phyloP scores from a whole-genome alignment of 805 yeast species.

The Tanozyma kutaoensis region DNA sequence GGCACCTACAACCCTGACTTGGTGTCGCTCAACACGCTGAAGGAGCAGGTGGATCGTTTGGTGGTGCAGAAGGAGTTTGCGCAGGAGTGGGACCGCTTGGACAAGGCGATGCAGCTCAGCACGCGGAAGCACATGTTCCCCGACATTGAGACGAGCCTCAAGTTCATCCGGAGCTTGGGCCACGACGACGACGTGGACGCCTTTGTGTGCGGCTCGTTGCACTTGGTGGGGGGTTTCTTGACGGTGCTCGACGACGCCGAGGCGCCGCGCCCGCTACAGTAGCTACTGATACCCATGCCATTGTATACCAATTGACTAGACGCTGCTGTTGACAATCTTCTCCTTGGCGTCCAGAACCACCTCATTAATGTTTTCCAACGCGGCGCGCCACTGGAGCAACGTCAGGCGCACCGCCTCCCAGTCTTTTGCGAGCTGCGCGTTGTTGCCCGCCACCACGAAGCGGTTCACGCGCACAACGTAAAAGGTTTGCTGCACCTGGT shows the following conservation, averaged over 20 bases:
- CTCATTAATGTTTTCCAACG: conserved; percentile 27
- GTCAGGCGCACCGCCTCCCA: conserved; percentile 23
- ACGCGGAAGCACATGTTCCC: conserved; percentile 39
- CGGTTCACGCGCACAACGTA: conserved; percentile 26
- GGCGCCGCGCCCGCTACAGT: no score
- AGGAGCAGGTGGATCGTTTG: conserved; percentile 65
- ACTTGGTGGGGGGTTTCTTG: conserved; percentile 86
- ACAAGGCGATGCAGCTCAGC: conserved; percentile 13
- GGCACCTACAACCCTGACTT: conserved; percentile 75
- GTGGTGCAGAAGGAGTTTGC: conserved; percentile 70
- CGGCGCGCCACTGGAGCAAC: conserved; percentile 23
- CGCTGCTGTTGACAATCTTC: conserved; percentile 18
- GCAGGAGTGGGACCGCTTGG: conserved; percentile 49
- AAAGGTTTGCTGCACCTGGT: conserved; percentile 27
- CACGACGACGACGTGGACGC: conserved; percentile 39
- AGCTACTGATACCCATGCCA: no score
- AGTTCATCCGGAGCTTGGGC: conserved; percentile 34
- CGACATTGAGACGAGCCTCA: conserved; percentile 65
- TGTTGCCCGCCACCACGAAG: conserved; percentile 25
- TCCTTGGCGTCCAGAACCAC: conserved; percentile 30
- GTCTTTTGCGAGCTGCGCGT: conserved; percentile 13
- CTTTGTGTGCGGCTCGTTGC: conserved; percentile 88
- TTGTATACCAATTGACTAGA: no score
- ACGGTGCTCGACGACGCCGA: conserved; percentile 77
- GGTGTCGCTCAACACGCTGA: conserved; percentile 73